These are phyloP conservation scores for Hamigera avellanea DNA, from an alignment of 495 filamentous ascomycete genomes.

Conservation along the genomic window DNA sequence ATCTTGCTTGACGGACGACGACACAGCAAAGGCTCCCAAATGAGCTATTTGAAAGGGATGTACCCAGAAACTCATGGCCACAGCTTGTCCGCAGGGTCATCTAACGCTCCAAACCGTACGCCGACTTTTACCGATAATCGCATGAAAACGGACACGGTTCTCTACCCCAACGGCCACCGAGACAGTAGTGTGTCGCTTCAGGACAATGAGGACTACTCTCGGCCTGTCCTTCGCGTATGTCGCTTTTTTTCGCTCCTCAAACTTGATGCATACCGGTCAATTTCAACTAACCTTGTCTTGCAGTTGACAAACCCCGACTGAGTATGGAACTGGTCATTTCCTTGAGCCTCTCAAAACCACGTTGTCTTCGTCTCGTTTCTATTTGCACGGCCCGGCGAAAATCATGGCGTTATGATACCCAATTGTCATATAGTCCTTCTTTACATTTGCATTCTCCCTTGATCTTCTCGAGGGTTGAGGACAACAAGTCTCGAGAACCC, in stretches of 20 bases:
- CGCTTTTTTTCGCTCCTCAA: background rate
- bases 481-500: background rate
- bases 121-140: conserved; percentile 34
- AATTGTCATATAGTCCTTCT: conserved; percentile 22
- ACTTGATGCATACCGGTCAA: conserved; percentile 2
- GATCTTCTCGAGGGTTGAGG: conserved; percentile 6
- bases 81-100: conserved; percentile 22
- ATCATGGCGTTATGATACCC: conserved; percentile 36
- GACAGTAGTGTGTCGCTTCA: conserved; percentile 40
- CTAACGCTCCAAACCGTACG: conserved; percentile 12
- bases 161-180: conserved; percentile 36
- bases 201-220: conserved; percentile 47
- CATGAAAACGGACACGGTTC: conserved; percentile 28
- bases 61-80: conserved; percentile 32
- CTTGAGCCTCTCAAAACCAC: background rate
- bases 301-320: conserved; percentile 47
- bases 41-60: conserved; percentile 30
- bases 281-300: conserved; percentile 13
- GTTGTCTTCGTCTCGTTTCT: conserved; percentile 15
- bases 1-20: conserved; percentile 25
- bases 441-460: conserved; percentile 18
- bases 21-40: conserved; percentile 35
- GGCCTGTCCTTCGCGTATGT: conserved; percentile 44
- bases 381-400: conserved; percentile 24
- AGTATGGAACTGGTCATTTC: conserved; percentile 3